A percentile compares a stretch with the other conserved stretches of the same genome.
These are phyloP conservation scores for Barnettozyma pratensis DNA, from an alignment of 805 yeast species.

Conservation along the genomic window DNA sequence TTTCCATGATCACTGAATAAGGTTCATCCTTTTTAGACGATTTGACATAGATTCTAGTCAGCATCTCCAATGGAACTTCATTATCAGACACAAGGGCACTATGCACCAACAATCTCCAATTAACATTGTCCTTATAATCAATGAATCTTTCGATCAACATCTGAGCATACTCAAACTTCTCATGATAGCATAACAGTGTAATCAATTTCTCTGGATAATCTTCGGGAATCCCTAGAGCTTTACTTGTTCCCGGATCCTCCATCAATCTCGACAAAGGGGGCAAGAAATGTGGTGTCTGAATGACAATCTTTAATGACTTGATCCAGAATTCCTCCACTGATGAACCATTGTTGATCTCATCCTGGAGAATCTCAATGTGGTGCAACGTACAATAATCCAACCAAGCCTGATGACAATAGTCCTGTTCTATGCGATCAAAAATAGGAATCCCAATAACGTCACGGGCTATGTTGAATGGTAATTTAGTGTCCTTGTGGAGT, in stretches of 20 bases:
- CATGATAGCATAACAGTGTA: slow-evolving; percentile 15
- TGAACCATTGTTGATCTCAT: not conserved
- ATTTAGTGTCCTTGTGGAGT: slow-evolving; percentile 2
- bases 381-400: slow-evolving; percentile 9
- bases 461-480: slow-evolving; percentile 20
- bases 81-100: slow-evolving; percentile 9
- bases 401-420: slow-evolving; percentile 14
- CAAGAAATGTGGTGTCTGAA: slow-evolving; percentile 12
- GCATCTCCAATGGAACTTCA: not conserved
- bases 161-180: slow-evolving; percentile 9
- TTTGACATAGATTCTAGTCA: slow-evolving; percentile 10
- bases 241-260: not conserved
- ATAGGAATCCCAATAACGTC: slow-evolving; percentile 16
- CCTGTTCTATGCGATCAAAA: slow-evolving; percentile 2
- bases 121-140: not conserved
- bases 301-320: slow-evolving; percentile 11
- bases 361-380: slow-evolving; percentile 4
- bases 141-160: slow-evolving; percentile 6
- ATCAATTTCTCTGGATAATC: slow-evolving; percentile 13
- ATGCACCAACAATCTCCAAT: slow-evolving; percentile 16
- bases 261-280: slow-evolving; percentile 8
- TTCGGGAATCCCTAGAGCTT: slow-evolving; percentile 5
- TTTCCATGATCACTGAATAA: slow-evolving; percentile 8
- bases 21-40: not conserved
- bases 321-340: slow-evolving; percentile 12